These are phyloP conservation scores for Aspergillus tamarii DNA, from an alignment of 2,329 filamentous ascomycete species.

Conservation along the genomic window DNA sequence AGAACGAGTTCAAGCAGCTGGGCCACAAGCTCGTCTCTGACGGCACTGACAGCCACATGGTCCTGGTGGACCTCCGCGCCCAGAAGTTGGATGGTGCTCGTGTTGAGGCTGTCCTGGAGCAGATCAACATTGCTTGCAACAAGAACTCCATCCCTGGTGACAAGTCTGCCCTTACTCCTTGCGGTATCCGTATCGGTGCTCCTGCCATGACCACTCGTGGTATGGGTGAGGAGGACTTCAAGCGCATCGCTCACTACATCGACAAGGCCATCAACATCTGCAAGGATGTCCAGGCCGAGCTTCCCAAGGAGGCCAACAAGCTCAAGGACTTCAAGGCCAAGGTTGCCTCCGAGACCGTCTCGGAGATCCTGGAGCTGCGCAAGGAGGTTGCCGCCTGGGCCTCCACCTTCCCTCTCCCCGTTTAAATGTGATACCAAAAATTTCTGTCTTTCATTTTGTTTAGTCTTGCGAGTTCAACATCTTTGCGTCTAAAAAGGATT, in stretches of 20 bases:
- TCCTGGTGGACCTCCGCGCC: slow-evolving; percentile 87
- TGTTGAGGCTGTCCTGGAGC: slow-evolving; percentile 93
- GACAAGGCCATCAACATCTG: slow-evolving; percentile 85
- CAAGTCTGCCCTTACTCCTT: slow-evolving; percentile 93
- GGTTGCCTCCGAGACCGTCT: slow-evolving; percentile 75
- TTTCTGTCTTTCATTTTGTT: slow-evolving; percentile 16
- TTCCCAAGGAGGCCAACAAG: slow-evolving; percentile 98
- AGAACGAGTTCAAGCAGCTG: slow-evolving; percentile 67
- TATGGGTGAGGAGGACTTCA: slow-evolving; percentile 90
- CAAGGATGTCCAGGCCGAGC: slow-evolving; percentile 79
- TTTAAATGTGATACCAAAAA: slow-evolving; percentile 38
- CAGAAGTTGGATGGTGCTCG: slow-evolving; percentile 86
- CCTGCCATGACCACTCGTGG: slow-evolving; percentile 97
- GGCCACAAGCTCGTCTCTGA: slow-evolving; percentile 90
- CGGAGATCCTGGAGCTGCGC: slow-evolving; percentile 81
- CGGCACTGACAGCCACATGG: slow-evolving; percentile 96
- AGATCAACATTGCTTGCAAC: slow-evolving; percentile 99
- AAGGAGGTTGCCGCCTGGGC: slow-evolving; percentile 91
- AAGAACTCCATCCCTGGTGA: slow-evolving; percentile 99
- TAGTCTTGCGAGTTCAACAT: slow-evolving; percentile 39
- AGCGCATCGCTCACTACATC: slow-evolving; percentile 86
- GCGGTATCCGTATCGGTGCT: slow-evolving; percentile 92
- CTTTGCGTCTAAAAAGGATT: slow-evolving; percentile 35
- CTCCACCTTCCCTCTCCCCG: slow-evolving; percentile 84
- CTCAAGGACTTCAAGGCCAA: slow-evolving; percentile 99